Conservation (phyloP, 495 filamentous ascomycete genomes). For the Daldinia concentrica region DNA sequence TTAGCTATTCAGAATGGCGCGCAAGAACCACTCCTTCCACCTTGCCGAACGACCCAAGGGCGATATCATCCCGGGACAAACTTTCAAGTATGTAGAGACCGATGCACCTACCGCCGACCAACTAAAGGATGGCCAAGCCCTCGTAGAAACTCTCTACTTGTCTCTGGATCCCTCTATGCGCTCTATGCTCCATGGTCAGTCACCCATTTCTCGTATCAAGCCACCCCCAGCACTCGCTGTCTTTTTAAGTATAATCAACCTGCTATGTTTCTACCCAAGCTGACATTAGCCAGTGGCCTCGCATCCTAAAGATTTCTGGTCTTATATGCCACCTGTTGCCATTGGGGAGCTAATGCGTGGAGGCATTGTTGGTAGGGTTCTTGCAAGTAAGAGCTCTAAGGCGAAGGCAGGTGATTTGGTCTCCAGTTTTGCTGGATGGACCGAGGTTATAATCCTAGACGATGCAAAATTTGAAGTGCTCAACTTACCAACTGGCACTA, state of each 20-base stretch:
- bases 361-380: conserved; percentile 61
- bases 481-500: conserved; percentile 57
- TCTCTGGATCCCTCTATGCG: conserved; percentile 84
- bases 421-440: conserved; percentile 65
- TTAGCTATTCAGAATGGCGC: conserved; percentile 41
- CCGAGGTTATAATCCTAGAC: conserved; percentile 65
- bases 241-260: background rate
- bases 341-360: conserved; percentile 76
- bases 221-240: background rate
- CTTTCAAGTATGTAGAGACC: conserved; percentile 60
- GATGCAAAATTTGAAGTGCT: conserved; percentile 53
- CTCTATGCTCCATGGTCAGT: conserved; percentile 68
- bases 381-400: conserved; percentile 54
- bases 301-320: conserved; percentile 58
- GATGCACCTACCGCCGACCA: conserved; percentile 51
- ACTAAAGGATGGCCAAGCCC: conserved; percentile 63
- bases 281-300: background rate
- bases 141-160: conserved; percentile 70
- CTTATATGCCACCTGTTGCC: conserved; percentile 73
- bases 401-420: conserved; percentile 65
- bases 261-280: background rate
- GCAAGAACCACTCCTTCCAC: conserved; percentile 56
- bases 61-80: conserved; percentile 50
- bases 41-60: conserved; percentile 60
- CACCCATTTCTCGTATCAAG: background rate